phyloP scores from a whole-genome alignment of 306 rosid genomes.

The Fragaria iinumae region DNA sequence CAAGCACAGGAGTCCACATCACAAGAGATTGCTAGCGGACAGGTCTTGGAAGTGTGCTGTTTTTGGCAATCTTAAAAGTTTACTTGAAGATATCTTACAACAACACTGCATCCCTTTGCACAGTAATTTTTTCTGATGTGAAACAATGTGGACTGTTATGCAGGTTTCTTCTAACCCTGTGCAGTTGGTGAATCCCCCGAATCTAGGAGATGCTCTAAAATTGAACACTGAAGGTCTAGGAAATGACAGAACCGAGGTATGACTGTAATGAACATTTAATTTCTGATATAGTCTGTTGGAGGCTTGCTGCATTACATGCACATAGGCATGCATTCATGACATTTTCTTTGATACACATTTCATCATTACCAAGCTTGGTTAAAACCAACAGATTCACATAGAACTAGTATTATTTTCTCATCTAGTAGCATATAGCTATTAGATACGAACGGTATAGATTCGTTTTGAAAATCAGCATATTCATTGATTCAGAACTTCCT shows the following conservation, averaged over 20 bases:
- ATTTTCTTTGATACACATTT: background rate
- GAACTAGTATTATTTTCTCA: background rate
- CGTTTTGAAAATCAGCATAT: background rate
- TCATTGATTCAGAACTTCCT: background rate
- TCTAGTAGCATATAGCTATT: background rate
- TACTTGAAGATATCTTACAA: background rate
- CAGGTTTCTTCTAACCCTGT: slow-evolving; percentile 51
- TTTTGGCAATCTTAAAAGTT: background rate
- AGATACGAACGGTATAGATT: background rate
- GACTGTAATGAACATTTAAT: background rate
- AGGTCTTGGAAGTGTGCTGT: background rate
- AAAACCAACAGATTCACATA: background rate
- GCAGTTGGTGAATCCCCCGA: slow-evolving; percentile 37
- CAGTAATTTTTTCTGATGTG: slow-evolving; percentile 10
- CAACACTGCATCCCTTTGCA: background rate
- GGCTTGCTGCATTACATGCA: background rate
- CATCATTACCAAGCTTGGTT: background rate
- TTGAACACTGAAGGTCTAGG: slow-evolving; percentile 27
- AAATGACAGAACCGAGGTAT: slow-evolving; percentile 61
- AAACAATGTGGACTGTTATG: slow-evolving; percentile 22
- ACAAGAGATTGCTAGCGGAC: slow-evolving; percentile 17
- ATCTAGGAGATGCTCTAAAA: slow-evolving; percentile 37
- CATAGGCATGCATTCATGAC: background rate
- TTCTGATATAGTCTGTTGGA: background rate
- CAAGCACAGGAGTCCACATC: slow-evolving; percentile 33